These are phyloP conservation scores for barley (Hordeum vulgare) DNA, from an alignment of 176 grass and related monocot genomes.

Conservation along the genomic window DNA sequence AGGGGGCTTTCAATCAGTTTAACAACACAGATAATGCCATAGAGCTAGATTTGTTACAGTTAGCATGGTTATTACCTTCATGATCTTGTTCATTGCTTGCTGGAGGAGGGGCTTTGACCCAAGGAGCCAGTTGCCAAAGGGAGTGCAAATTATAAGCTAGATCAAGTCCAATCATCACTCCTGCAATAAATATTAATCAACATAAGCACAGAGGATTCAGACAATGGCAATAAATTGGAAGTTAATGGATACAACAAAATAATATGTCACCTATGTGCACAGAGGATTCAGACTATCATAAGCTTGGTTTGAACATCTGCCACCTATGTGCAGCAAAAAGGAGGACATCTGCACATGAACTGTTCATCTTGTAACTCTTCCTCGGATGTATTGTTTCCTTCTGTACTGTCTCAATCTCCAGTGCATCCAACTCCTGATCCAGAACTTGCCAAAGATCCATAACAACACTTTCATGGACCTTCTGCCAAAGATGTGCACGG, in stretches of 20 bases:
- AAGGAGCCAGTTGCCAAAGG: conserved; percentile 97
- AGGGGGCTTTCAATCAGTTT: too few relatives aligned
- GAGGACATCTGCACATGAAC: conserved; percentile 89
- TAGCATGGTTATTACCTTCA: conserved; percentile 63
- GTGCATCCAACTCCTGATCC: too few relatives aligned
- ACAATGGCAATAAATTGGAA: too few relatives aligned
- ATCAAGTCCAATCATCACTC: conserved; percentile 97
- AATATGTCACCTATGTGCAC: too few relatives aligned
- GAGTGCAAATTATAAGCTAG: conserved; percentile 93
- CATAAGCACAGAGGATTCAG: too few relatives aligned
- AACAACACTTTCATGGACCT: too few relatives aligned
- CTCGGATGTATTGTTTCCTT: conserved; percentile 96
- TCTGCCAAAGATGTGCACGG: too few relatives aligned
- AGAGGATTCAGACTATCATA: conserved; percentile 19
- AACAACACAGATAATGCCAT: too few relatives aligned
- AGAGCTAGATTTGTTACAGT: neutral
- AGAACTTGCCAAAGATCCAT: too few relatives aligned
- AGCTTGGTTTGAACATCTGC: conserved; percentile 95
- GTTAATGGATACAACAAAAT: too few relatives aligned
- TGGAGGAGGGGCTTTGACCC: conserved; percentile 91
- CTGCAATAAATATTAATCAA: too few relatives aligned
- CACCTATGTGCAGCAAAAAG: conserved; percentile 96
- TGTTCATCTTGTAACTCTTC: conserved; percentile 99
- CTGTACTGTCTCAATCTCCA: too few relatives aligned
- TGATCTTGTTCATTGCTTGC: conserved; percentile 99